A percentile compares a stretch with the other conserved stretches of the same genome.
phyloP scores from a whole-genome alignment of 208 protist species.

The Acanthamoeba triangularis region DNA sequence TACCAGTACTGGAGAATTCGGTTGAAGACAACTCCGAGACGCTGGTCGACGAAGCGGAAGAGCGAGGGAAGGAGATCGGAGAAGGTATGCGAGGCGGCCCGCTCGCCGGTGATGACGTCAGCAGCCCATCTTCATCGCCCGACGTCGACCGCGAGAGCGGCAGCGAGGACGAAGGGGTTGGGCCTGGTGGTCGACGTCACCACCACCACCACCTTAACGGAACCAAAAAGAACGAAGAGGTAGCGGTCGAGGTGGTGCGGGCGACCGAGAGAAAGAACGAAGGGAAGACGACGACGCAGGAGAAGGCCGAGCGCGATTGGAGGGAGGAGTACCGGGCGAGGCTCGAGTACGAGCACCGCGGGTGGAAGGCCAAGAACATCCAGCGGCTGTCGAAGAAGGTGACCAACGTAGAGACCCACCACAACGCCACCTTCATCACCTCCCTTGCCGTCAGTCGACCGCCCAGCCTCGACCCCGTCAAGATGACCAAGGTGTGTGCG shows the following conservation, averaged over 20 bases:
- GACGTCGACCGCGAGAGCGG: too few species aligned
- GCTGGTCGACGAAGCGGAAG: neutral
- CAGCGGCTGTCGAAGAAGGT: slow-evolving; percentile 18
- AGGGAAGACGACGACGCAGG: neutral
- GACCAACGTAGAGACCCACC: slow-evolving; percentile 4
- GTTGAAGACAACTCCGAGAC: neutral
- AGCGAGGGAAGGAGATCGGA: too few species aligned
- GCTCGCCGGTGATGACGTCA: too few species aligned
- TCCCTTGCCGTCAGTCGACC: neutral
- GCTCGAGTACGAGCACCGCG: slow-evolving; percentile 14
- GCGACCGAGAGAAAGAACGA: neutral
- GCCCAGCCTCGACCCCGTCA: neutral
- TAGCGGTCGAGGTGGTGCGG: neutral
- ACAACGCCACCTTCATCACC: slow-evolving; percentile 25
- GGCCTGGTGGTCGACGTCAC: too few species aligned
- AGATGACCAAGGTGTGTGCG: slow-evolving; percentile 14
- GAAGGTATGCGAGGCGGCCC: too few species aligned
- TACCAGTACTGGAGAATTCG: neutral
- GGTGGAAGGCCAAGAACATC: slow-evolving; percentile 30
- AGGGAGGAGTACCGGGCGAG: neutral
- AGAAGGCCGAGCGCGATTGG: neutral
- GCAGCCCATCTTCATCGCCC: too few species aligned
- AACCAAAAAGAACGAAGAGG: too few species aligned
- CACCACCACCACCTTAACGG: too few species aligned
- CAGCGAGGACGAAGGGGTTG: too few species aligned